These are phyloP conservation scores for Aspergillaceae sp. DNA, from an alignment of 2,329 filamentous ascomycete genomes.

Conservation along the genomic window DNA sequence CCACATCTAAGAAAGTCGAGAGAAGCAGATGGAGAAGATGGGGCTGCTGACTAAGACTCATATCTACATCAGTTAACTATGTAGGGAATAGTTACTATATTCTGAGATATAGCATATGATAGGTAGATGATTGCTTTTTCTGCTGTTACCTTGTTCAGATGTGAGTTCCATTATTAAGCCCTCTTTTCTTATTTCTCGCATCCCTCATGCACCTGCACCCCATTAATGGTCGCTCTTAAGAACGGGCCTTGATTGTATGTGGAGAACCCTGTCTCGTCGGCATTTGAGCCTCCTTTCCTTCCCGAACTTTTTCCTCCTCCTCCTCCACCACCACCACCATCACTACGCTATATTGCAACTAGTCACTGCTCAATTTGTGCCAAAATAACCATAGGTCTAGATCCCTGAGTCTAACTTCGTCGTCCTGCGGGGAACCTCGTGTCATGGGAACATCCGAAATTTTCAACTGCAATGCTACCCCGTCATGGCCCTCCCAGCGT, in stretches of 20 bases:
- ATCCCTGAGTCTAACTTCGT: too few species aligned
- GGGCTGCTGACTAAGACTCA: background rate
- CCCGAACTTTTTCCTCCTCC: conserved; percentile 12
- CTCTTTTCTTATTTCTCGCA: background rate
- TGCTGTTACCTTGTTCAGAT: too few species aligned
- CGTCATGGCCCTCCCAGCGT: conserved; percentile 10
- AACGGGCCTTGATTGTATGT: background rate
- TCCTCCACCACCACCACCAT: background rate
- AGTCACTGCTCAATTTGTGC: too few species aligned
- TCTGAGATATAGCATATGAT: too few species aligned
- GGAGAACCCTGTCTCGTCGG: conserved; percentile 4
- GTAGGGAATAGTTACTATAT: too few species aligned
- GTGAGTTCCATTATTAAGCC: too few species aligned
- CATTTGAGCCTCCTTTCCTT: conserved; percentile 11
- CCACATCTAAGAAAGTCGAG: background rate
- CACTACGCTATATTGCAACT: too few species aligned
- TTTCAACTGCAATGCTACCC: conserved; percentile 1
- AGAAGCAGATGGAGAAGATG: background rate
- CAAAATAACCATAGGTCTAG: too few species aligned
- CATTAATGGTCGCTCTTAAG: too few species aligned
- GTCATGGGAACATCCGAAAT: conserved; percentile 8
- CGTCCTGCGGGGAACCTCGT: background rate
- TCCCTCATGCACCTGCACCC: too few species aligned
- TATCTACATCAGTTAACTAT: background rate
- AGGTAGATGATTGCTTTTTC: too few species aligned